Conservation (phyloP, 441 rosid species). For the Adansonia grandidieri region DNA sequence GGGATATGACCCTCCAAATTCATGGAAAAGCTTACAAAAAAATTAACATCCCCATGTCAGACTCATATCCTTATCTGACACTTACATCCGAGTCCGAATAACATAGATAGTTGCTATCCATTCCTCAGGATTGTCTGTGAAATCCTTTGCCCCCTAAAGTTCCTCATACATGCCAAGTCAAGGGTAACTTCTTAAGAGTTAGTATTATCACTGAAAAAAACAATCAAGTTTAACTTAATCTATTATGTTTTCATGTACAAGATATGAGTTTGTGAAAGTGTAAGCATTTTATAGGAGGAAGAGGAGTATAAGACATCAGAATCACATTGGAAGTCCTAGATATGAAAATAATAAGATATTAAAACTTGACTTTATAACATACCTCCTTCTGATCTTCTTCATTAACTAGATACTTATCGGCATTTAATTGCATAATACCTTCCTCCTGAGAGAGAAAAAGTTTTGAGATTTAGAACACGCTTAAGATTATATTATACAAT, state of each 20-base stretch:
- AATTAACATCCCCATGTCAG: too few species aligned
- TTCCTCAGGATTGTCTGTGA: neutral
- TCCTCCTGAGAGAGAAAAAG: constrained; percentile 42
- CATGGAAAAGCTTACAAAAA: too few species aligned
- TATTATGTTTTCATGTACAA: neutral
- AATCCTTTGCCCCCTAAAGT: constrained; percentile 8
- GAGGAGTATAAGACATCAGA: neutral
- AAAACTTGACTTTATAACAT: too few species aligned
- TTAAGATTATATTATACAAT: constrained; percentile 26
- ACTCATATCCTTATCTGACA: too few species aligned
- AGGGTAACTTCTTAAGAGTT: neutral
- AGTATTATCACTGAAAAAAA: constrained; percentile 10
- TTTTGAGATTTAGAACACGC: constrained; percentile 30
- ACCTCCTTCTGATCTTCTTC: too few species aligned
- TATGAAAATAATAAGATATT: neutral
- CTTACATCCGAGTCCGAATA: too few species aligned
- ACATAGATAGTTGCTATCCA: too few species aligned
- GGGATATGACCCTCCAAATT: too few species aligned
- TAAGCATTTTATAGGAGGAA: neutral
- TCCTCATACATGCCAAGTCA: neutral
- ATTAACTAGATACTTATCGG: constrained; percentile 30
- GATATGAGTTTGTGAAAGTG: neutral
- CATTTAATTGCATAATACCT: constrained; percentile 38
- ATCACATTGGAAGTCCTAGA: neutral
- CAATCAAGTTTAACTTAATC: neutral